Base-by-base conservation (phyloP, 495 filamentous ascomycete genomes). In the Tuber melanosporum region DNA sequence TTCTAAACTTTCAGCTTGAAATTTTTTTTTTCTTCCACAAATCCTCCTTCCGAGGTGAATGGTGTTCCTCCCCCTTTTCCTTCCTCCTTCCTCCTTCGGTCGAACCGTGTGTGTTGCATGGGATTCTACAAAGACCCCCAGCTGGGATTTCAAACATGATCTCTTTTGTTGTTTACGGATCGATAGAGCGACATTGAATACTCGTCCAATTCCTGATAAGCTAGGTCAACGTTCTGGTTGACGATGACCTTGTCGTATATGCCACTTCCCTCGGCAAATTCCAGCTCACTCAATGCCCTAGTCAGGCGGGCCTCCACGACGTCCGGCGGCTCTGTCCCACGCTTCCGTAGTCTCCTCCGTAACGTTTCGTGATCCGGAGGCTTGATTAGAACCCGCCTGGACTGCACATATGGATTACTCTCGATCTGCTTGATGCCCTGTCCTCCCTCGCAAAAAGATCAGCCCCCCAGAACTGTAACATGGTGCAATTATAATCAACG, bases 381-480 rank as follows among this genome's bases (percentile, higher is more conserved):
- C 36, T 90, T 88, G 74, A 97, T 87, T 84, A 97, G 97, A 74
- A 95, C 84, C 84, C 91, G 95, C 43, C 93, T 89, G n/a, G 94
- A 91, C 73, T 90, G 86, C 80, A 95, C 87, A 82, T 89, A 86
- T 71, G 90, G 57, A 36, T 36, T 90, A n/a, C 87, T 87, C 83
- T 92, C 91, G 77, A 98, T 92, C 85, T 97, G 94, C 85, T 97
- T 97, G 62, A 98, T 93, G 62, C 94, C 94, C 91, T 87, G 49
- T 42, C 22, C 9, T 8, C 52, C 52, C n/a, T 22, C 52, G 22
- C 71, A 41, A 57, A 71, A n/a, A 20, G n/a, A 47, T 70, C 15
- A 70, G 62, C 52, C 74, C 42, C 17, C 45, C 43, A 46, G 45
- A 69, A 14, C 32, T 57, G 49, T 39, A n/a, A 49, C n/a, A 76